Conservation (phyloP, 2,329 filamentous ascomycete species). For the Apiospora arundinis region DNA sequence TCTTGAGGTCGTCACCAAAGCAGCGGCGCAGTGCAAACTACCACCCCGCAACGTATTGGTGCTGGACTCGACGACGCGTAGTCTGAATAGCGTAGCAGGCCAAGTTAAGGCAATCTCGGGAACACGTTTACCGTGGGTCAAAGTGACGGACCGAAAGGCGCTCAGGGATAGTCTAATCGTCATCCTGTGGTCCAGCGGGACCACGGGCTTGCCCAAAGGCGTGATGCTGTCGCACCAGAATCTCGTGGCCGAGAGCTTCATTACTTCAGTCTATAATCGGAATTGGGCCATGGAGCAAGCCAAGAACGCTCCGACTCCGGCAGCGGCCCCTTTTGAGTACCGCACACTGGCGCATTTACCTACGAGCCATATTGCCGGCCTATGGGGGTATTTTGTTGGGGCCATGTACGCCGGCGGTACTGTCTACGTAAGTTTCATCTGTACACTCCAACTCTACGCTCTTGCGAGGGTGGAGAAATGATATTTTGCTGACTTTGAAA, state of each 20-base stretch:
- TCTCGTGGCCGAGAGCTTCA: constrained; percentile 23
- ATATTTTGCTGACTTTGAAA: not conserved
- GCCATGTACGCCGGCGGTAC: constrained; percentile 50
- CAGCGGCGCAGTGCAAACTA: constrained; percentile 48
- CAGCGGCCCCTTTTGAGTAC: constrained; percentile 31
- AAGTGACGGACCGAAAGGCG: constrained; percentile 20
- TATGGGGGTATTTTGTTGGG: constrained; percentile 53
- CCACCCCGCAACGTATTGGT: constrained; percentile 21
- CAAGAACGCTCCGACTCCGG: not conserved
- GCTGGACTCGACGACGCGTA: constrained; percentile 20
- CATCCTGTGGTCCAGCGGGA: constrained; percentile 52
- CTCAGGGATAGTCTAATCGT: constrained; percentile 29
- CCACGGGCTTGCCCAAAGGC: constrained; percentile 50
- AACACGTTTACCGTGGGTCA: constrained; percentile 1
- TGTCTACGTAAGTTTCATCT: constrained; percentile 34
- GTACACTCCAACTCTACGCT: not conserved
- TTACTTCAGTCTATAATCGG: not conserved
- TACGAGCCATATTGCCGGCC: constrained; percentile 53
- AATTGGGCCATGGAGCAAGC: constrained; percentile 18
- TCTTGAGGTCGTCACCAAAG: constrained; percentile 48
- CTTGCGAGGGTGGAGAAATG: no score
- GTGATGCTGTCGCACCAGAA: constrained; percentile 46
- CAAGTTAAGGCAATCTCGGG: constrained; percentile 14
- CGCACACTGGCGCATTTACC: constrained; percentile 53
- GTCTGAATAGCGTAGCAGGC: constrained; percentile 22